Evolutionary conservation across 768 basidiomycete genomes (phyloP), one percentile per base, ranked within the genome.

Genomic region (Russula griseocarnosa): DNA sequence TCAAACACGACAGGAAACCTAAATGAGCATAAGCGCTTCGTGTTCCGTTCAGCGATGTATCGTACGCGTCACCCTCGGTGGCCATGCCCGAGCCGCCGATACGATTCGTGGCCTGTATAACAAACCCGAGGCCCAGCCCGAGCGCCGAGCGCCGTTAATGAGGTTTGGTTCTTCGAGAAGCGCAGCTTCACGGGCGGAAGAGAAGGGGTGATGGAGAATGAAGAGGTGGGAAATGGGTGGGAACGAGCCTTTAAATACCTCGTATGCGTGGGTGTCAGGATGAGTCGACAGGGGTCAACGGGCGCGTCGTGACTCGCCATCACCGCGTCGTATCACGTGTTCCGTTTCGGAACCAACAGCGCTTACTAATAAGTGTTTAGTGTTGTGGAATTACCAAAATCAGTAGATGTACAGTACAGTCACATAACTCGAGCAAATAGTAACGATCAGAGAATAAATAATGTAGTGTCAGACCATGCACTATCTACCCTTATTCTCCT

Each of bases 251-350:
- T 50, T 55, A 46, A 22, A 44, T 47, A 47, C 22, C n/a, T n/a
- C n/a, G n/a, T 10, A 42, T 26, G 13, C 5, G 13, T 26, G 24
- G 38, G 28, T 28, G 62, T 53, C 62, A 63, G 51, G 46, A 59
- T 65, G 63, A 65, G 59, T 65, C 60, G 52, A 32, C 1, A 3
- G 9, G 18, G 14, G 24, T 54, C 52, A 55, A 36, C 20, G 18
- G 22, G 18, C 28, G 38, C 22, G 46, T 38, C 46, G 44, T 64
- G 63, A 64, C 58, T 51, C 63, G 54, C 34, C 26, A 22, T 47
- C n/a, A 47, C 16, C 26, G 57, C 28, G 53, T 55, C 58, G 18
- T 22, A 57, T 56, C 64, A 65, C 64, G 64, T 61, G 64, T 55
- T 38, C 11, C 49, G 5, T 8, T 40, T 13, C 8, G 18, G 55